phyloP scores from a whole-genome alignment of 768 basidiomycete species.

The Chalciporus piperatus region DNA sequence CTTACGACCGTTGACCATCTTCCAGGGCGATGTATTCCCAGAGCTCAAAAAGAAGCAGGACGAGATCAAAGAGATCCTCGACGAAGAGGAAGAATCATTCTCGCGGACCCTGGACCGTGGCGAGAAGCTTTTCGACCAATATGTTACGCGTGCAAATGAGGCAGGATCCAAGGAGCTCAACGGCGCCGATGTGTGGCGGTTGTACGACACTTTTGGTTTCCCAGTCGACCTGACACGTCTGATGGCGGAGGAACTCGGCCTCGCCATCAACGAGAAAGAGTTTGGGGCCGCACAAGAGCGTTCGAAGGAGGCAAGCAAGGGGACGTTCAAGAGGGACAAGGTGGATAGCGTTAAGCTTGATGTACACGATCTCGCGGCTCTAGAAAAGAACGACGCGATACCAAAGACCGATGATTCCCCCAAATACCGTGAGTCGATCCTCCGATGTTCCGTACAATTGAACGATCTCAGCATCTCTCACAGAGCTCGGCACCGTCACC shows the following conservation, averaged over 20 bases:
- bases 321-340: constrained; percentile 65
- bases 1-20: constrained; percentile 9
- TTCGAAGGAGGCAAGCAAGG: constrained; percentile 92
- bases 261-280: constrained; percentile 81
- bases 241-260: constrained; percentile 93
- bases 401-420: constrained; percentile 91
- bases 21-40: constrained; percentile 83
- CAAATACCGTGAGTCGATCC: constrained; percentile 73
- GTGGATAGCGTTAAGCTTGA: constrained; percentile 82
- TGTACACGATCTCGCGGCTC: constrained; percentile 86
- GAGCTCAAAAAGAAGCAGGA: constrained; percentile 81
- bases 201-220: constrained; percentile 99
- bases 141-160: constrained; percentile 65
- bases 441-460: neutral
- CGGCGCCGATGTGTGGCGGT: constrained; percentile 93
- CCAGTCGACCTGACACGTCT: constrained; percentile 93
- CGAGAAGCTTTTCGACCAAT: constrained; percentile 92
- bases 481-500: constrained; percentile 75
- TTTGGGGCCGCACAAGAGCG: constrained; percentile 86
- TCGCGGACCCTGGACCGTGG: constrained; percentile 96
- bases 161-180: constrained; percentile 63
- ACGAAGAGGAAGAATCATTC: constrained; percentile 98
- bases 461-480: constrained; percentile 1
- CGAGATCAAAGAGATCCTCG: constrained; percentile 90
- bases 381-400: constrained; percentile 74